Conservation (phyloP, 2,329 filamentous ascomycete genomes). For the Pseudocercospora fijiensis region DNA sequence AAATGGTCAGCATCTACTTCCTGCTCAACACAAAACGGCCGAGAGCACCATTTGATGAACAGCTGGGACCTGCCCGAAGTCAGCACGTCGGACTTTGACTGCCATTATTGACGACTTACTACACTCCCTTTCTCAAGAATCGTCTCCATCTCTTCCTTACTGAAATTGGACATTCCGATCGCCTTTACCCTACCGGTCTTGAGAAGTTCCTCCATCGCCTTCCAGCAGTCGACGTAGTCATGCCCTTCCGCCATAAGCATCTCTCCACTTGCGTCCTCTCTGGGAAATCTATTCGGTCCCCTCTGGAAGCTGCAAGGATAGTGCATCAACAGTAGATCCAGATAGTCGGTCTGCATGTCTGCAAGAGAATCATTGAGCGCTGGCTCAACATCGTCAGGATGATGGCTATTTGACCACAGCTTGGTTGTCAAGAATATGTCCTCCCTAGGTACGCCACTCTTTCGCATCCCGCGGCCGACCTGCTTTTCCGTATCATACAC, state of each 20-base stretch:
- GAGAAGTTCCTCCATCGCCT: slow-evolving; percentile 65
- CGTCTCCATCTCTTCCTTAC: slow-evolving; percentile 47
- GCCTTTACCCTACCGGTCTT: slow-evolving; percentile 49
- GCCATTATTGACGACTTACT: not conserved
- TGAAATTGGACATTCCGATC: slow-evolving; percentile 52
- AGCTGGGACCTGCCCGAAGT: slow-evolving; percentile 18
- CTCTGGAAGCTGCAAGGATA: slow-evolving; percentile 7
- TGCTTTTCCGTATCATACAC: slow-evolving; percentile 78
- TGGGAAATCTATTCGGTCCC: slow-evolving; percentile 5
- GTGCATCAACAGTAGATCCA: slow-evolving; percentile 27
- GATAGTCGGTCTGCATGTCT: slow-evolving; percentile 67
- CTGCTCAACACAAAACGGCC: not conserved
- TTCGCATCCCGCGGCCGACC: slow-evolving; percentile 74
- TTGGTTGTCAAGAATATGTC: slow-evolving; percentile 83
- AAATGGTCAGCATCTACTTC: not conserved
- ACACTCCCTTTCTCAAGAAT: slow-evolving; percentile 40
- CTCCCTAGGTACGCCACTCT: slow-evolving; percentile 70
- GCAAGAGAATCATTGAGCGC: slow-evolving; percentile 66
- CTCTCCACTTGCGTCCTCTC: slow-evolving; percentile 11
- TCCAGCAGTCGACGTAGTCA: slow-evolving; percentile 72
- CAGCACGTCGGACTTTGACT: not conserved
- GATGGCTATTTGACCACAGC: slow-evolving; percentile 78
- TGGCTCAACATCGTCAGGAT: slow-evolving; percentile 43
- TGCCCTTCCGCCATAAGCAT: slow-evolving; percentile 3
- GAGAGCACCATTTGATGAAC: slow-evolving; percentile 47